A percentile compares a stretch with the other conserved stretches of the same genome.
Conservation (phyloP, 495 filamentous ascomycete genomes). For the Oidiodendron maius region DNA sequence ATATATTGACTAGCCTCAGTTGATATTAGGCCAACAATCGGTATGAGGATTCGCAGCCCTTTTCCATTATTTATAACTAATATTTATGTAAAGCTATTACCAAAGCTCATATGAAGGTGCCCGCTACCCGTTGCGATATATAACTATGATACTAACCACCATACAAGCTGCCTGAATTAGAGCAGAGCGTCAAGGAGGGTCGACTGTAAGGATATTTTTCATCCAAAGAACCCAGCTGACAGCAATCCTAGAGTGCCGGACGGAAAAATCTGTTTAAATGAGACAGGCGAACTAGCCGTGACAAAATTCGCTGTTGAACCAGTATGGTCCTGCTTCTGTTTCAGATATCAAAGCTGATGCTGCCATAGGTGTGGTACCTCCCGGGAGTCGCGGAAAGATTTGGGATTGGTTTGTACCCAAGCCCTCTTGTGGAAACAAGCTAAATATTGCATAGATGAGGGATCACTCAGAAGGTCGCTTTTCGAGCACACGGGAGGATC, state of each 20-base stretch:
- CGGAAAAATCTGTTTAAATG: slow-evolving; percentile 84
- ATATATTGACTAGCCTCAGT: slow-evolving; percentile 33
- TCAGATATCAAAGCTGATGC: slow-evolving; percentile 3
- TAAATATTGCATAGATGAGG: slow-evolving; percentile 57
- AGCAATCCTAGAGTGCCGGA: slow-evolving; percentile 54
- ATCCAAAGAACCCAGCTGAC: slow-evolving; percentile 13
- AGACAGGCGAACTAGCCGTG: slow-evolving; percentile 78
- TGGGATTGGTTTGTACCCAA: slow-evolving; percentile 61
- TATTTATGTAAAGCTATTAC: slow-evolving; percentile 55
- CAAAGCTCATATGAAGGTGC: slow-evolving; percentile 85
- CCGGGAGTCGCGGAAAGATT: slow-evolving; percentile 94
- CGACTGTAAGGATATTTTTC: slow-evolving; percentile 44
- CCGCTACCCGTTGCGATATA: background rate
- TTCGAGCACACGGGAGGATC: slow-evolving; percentile 95
- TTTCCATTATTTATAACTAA: background rate
- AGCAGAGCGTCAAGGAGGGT: slow-evolving; percentile 74
- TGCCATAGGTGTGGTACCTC: slow-evolving; percentile 72
- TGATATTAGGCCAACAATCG: slow-evolving; percentile 92
- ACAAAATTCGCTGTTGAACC: slow-evolving; percentile 97
- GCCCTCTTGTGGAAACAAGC: background rate
- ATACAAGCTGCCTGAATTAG: slow-evolving; percentile 71
- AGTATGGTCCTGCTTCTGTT: slow-evolving; percentile 26
- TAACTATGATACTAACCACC: slow-evolving; percentile 16
- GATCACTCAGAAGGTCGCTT: slow-evolving; percentile 72
- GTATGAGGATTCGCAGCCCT: slow-evolving; percentile 9